Evolutionary conservation across 139 green algal genomes (phyloP), one percentile per base, ranked within the genome.

Genomic region (Eudorina sp.): DNA sequence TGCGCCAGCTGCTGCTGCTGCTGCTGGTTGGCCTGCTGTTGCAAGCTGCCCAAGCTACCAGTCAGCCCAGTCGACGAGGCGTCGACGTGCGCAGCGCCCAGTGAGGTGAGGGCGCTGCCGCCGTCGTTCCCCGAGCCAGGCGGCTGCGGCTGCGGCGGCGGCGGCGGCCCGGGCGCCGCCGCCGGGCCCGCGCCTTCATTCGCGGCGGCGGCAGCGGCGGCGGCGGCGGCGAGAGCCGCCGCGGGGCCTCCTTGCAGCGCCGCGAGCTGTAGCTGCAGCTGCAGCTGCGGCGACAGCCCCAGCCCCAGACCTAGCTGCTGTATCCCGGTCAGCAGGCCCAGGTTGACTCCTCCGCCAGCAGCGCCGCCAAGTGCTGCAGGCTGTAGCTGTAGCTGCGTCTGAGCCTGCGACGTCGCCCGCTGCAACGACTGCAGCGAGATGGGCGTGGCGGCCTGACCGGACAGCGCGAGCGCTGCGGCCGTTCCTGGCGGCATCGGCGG

Each of bases 261-360:
- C 70, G 41, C 70, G 5, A 75, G 66, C 31, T 79, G 70, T 27
- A 79, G 40, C 70, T 79, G 70, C 36, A 79, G 70, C 43, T 79
- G 70, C 38, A 79, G 27, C 40, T 79, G 70, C 70, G 70, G 40
- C 40, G 70, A 40, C 29, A 79, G 40, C 40, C 70, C 70, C 4
- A 79, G 70, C 11, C 70, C 70, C 40, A 79, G 27, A 34, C 70
- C 70, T 21, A 79, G 41, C 70, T 53, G 70, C 38, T 79, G 70
- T 46, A 82, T 7, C 18, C 74, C 45, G 4, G 46, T 46, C 6
- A 82, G 46, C 25, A 82, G 23, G 4, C 74, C 45, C n/a, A 82
- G 46, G 11, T 43, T 48, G 14, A 76, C 16, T 13, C 68, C 68
- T 23, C 34, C 31, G 13, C 34, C 68, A 1, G 64, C 69, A 6